Conservation (phyloP, 192 early-diverging fungal species). For the Geranomyces variabilis region DNA sequence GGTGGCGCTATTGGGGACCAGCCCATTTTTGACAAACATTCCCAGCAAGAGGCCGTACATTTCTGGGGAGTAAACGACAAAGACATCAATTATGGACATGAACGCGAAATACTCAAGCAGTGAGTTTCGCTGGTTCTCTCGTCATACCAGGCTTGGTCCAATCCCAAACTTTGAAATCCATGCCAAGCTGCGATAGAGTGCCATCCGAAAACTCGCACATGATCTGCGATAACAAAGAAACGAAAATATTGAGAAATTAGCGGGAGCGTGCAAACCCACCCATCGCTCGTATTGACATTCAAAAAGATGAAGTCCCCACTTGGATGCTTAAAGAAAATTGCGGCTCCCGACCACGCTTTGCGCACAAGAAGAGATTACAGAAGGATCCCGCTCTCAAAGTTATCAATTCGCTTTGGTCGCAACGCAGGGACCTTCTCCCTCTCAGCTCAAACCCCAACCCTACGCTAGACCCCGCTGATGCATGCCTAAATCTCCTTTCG, state of each 20-base stretch:
- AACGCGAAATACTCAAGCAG: not conserved
- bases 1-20: slow-evolving; percentile 64
- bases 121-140: not conserved
- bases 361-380: not conserved
- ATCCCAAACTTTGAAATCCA: slow-evolving; percentile 49
- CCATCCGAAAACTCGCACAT: slow-evolving; percentile 30
- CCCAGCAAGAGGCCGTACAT: slow-evolving; percentile 83
- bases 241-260: not conserved
- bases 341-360: not conserved
- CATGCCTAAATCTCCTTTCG: no score
- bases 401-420: no score
- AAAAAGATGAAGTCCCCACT: not conserved
- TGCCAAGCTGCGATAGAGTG: slow-evolving; percentile 35
- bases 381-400: no score
- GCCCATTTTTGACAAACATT: slow-evolving; percentile 69
- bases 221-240: slow-evolving; percentile 12
- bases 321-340: no score
- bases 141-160: slow-evolving; percentile 35
- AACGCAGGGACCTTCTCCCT: no score
- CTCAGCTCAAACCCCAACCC: no score
- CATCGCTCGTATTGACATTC: not conserved
- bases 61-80: slow-evolving; percentile 51
- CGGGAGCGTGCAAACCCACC: not conserved
- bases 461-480: no score
- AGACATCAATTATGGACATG: no score